phyloP scores from a whole-genome alignment of 2,329 filamentous ascomycete genomes.

The Ceratocystis destructans region DNA sequence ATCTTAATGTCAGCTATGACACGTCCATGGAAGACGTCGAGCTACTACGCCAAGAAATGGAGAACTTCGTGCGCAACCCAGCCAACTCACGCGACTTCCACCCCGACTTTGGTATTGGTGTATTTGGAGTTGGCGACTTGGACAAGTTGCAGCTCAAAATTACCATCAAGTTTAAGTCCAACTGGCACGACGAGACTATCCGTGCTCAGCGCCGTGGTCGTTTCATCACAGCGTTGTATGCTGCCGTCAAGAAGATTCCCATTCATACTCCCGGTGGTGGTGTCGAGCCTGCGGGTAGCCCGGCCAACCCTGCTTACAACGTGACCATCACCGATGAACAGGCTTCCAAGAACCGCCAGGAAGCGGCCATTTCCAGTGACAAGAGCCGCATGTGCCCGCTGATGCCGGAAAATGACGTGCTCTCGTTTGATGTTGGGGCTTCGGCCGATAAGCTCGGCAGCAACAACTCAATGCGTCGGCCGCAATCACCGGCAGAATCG shows the following conservation, averaged over 20 bases:
- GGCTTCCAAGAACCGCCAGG: conserved; percentile 49
- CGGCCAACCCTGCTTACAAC: conserved; percentile 67
- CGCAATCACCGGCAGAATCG: conserved; percentile 12
- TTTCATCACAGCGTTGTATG: conserved; percentile 87
- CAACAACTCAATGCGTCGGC: background rate
- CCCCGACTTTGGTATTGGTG: conserved; percentile 63
- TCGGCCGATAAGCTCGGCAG: conserved; percentile 6
- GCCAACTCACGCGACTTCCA: conserved; percentile 89
- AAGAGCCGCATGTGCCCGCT: conserved; percentile 50
- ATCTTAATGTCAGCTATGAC: conserved; percentile 69
- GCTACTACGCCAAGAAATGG: conserved; percentile 69
- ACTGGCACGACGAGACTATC: conserved; percentile 77
- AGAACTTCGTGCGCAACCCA: conserved; percentile 65
- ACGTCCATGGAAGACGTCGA: conserved; percentile 85
- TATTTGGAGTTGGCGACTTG: conserved; percentile 67
- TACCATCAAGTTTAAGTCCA: conserved; percentile 82
- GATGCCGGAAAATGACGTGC: conserved; percentile 21
- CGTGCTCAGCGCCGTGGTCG: conserved; percentile 74
- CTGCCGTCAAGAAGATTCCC: conserved; percentile 74
- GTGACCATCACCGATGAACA: conserved; percentile 59
- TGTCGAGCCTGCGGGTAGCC: conserved; percentile 44
- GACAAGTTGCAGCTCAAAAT: conserved; percentile 76
- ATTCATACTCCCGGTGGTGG: conserved; percentile 72
- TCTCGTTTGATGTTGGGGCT: conserved; percentile 6
- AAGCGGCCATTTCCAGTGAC: conserved; percentile 43